These are phyloP conservation scores for Aureobasidium subglaciale DNA, from an alignment of 2,329 filamentous ascomycete genomes.

Conservation along the genomic window DNA sequence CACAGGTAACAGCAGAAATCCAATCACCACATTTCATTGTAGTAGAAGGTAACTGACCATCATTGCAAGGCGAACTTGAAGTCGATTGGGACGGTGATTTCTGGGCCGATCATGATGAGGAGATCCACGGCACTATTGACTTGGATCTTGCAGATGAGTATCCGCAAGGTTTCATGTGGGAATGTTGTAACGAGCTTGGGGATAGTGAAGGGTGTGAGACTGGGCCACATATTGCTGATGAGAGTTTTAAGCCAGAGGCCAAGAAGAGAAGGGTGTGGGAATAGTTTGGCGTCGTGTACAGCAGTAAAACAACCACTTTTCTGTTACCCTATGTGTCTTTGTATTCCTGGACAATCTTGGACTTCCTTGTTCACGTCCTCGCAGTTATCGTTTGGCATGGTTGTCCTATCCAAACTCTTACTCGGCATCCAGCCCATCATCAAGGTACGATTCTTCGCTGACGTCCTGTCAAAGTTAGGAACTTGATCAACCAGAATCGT, in stretches of 20 bases:
- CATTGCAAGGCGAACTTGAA: conserved; percentile 24
- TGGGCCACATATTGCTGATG: neutral
- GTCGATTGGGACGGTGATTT: conserved; percentile 20
- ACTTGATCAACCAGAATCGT: too few relatives aligned
- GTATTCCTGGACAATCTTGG: too few relatives aligned
- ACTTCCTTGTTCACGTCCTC: too few relatives aligned
- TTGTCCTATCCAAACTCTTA: too few relatives aligned
- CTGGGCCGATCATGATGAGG: conserved; percentile 28
- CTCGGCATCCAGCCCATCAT: too few relatives aligned
- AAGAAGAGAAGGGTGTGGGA: neutral
- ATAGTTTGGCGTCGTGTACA: neutral
- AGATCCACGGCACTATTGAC: conserved; percentile 25
- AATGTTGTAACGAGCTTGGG: conserved; percentile 23
- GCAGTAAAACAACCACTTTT: conserved; percentile 2
- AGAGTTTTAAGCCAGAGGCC: neutral
- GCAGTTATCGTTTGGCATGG: too few relatives aligned
- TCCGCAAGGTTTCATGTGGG: conserved; percentile 27
- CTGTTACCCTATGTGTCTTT: too few relatives aligned
- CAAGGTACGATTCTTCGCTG: too few relatives aligned
- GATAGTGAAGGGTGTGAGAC: conserved; percentile 2
- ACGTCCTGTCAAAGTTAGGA: too few relatives aligned
- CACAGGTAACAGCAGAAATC: too few relatives aligned
- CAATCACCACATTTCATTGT: too few relatives aligned
- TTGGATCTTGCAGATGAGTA: conserved; percentile 20
- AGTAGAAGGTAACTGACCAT: too few relatives aligned